Base-by-base conservation (phyloP, 139 green algal species). In the Tetraselmis chui region DNA sequence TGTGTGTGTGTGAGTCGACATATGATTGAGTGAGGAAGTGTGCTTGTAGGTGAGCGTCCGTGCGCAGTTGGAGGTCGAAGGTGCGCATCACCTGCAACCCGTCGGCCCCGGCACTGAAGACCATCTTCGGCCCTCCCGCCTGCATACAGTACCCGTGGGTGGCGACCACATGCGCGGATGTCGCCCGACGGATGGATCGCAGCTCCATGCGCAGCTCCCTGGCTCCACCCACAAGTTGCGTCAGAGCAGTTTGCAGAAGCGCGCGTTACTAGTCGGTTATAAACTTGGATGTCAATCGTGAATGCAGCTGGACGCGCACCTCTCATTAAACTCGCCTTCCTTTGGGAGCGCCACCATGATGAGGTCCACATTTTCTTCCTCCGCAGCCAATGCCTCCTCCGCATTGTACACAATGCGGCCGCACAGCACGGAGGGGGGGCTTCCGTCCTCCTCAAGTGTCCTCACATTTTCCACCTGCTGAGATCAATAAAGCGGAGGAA, bases 81-180 rank as follows among this genome's bases (percentile, higher is more conserved):
- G 45, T 5, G 45, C 11, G 45, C 5, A 5, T 67, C 11, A 67
- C 45, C 45, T 67, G 45, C 45, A 67, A 18, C 45, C 77, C 77
- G 77, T 80, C 77, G 28, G 77, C 77, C 23, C 77, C 77, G n/a
- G 32, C 28, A 32, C 32, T 80, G n/a, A 80, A 80, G 23, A 27
- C n/a, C 27, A 32, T 32, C 77, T 80, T 80, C 26, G 77, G 77
- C 24, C 77, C 77, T 2, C 77, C 77, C 2, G 32, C 77, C 24
- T 31, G 22, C 24, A 31, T 31, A 18, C 77, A 80, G 32, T 59
- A 80, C 28, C 32, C 58, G 28, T 27, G n/a, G 27, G 23, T 80
- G 23, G 32, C 29, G 2, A 80, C n/a, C 77, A 80, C 32, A 29
- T 80, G 77, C 28, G 28, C n/a, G 77, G 29, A 59, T 2, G 26